Evolutionary conservation across 345 rosid species (phyloP), one percentile per base, ranked within the genome.

Genomic region (Trapa incisa): DNA sequence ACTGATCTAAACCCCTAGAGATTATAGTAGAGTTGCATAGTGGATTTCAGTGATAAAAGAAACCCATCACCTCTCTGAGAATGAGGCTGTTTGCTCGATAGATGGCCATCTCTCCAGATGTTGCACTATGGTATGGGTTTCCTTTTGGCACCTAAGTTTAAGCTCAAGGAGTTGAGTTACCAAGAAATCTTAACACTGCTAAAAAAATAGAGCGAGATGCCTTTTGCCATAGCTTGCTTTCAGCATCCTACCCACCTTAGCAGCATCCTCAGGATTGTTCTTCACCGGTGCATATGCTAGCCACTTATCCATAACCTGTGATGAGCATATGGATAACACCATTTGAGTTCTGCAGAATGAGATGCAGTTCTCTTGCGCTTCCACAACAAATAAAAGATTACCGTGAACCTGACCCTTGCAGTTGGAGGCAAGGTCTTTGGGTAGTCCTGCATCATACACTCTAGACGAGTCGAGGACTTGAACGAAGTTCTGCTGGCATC

Each of bases 391-490:
- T 54, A 62, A 43, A 61, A 70, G 58, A 56, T 82, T 86, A 93
- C 99, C 79, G 96, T 88, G 77, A 89, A 93, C 68, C 98, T 97
- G 75, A 91, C 96, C 64, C 85, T 72, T 73, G 96, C 87, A 29
- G 96, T 69, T 52, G 97, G 85, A 61, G 97, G 88, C 76, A 94
- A 71, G 63, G 99, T 94, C 77, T 91, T 91, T 61, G 96, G 96
- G 80, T 94, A 91, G 77, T 94, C 97, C 83, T 91, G 99, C 99
- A 94, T 94, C 99, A 88, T 90, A 67, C 99, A 94, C 75, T 94
- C 97, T 42, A 94, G 82, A 52, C 97, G 84, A 77, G 98, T 89
- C 62, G 98, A 89, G 70, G 98, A 92, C 75, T 87, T 89, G 62
- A 92, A 89, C 61, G 85, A 76, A 71, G 97, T 82, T 83, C 88